phyloP scores from a whole-genome alignment of 164 flowering plant genomes.

The Cinnamomum chago region DNA sequence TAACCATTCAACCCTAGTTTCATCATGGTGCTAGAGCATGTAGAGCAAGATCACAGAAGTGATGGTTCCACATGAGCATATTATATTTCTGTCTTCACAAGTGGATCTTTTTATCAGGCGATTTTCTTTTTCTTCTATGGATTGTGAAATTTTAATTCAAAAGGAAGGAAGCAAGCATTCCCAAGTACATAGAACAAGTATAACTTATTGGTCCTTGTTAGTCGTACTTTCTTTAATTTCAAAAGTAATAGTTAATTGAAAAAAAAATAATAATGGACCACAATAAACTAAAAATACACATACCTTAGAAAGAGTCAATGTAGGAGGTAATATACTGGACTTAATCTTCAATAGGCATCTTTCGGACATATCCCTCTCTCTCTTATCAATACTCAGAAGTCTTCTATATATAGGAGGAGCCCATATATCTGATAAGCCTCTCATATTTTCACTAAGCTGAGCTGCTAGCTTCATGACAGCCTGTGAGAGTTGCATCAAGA shows the following conservation, averaged over 20 bases:
- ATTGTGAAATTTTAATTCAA: not conserved
- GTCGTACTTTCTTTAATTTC: not conserved
- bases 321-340: slow-evolving; percentile 53
- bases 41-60: no score
- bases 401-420: slow-evolving; percentile 73
- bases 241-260: not conserved
- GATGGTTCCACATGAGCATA: no score
- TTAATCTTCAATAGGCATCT: slow-evolving; percentile 58
- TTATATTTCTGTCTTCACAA: no score
- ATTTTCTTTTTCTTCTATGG: not conserved
- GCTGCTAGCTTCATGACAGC: slow-evolving; percentile 52
- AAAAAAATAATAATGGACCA: not conserved
- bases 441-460: slow-evolving; percentile 52
- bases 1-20: no score
- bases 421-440: slow-evolving; percentile 57
- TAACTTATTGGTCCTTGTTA: not conserved
- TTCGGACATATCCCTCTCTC: slow-evolving; percentile 69
- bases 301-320: slow-evolving; percentile 50
- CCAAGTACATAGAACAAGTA: not conserved
- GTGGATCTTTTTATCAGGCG: not conserved
- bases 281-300: not conserved
- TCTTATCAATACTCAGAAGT: slow-evolving; percentile 66
- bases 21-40: no score
- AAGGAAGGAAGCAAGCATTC: not conserved
- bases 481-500: slow-evolving; percentile 23